Percentiles rank a stretch among this genome's conserved stretches.
phyloP scores from a whole-genome alignment of 768 basidiomycete species.

The Amanita phalloides region DNA sequence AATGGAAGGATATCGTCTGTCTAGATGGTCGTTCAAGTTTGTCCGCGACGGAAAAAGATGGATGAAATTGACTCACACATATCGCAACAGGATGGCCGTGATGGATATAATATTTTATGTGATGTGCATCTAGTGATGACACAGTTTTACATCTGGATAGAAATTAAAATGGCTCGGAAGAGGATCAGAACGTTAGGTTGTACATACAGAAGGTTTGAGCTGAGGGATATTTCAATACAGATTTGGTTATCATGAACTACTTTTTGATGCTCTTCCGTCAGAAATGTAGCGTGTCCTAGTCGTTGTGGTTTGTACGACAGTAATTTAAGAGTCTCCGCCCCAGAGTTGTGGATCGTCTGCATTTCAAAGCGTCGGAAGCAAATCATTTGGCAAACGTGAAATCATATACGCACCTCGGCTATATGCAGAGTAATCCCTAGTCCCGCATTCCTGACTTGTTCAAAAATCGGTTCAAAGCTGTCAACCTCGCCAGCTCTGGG shows the following conservation, averaged over 20 bases:
- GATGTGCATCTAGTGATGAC: conserved; percentile 51
- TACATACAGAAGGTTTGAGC: conserved; percentile 64
- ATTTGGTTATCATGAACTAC: conserved; percentile 42
- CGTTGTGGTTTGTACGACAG: conserved; percentile 56
- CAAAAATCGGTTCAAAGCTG: conserved; percentile 39
- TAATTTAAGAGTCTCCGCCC: conserved; percentile 48
- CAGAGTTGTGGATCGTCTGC: conserved; percentile 36
- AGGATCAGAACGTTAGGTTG: background rate
- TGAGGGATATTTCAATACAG: conserved; percentile 74
- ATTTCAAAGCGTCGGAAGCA: background rate
- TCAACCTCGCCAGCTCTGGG: conserved; percentile 51
- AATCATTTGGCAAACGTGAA: background rate
- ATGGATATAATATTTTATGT: conserved; percentile 56
- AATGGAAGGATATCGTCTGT: conserved; percentile 80
- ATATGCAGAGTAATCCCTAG: conserved; percentile 74
- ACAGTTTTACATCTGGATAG: conserved; percentile 58
- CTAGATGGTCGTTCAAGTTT: conserved; percentile 23
- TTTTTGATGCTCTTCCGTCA: conserved; percentile 46
- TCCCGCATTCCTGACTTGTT: conserved; percentile 44
- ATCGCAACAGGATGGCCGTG: conserved; percentile 62
- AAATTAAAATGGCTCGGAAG: background rate
- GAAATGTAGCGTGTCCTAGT: conserved; percentile 75
- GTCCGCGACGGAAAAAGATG: background rate
- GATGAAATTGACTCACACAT: conserved; percentile 42
- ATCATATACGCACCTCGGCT: conserved; percentile 49